These are phyloP conservation scores for Agrocybe praecox DNA, from an alignment of 768 basidiomycete species.

Conservation along the genomic window DNA sequence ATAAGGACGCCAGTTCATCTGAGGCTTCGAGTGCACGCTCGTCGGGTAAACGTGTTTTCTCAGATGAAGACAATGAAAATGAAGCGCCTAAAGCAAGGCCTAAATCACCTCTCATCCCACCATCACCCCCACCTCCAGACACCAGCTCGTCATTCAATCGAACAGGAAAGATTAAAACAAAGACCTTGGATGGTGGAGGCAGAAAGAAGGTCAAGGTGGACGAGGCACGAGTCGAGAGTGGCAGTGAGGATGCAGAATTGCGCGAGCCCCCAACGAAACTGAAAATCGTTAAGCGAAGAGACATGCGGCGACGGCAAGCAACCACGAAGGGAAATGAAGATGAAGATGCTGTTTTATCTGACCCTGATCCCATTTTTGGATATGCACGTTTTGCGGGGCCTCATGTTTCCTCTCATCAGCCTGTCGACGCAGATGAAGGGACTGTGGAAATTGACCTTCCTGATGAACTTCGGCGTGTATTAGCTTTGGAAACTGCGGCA, in stretches of 20 bases:
- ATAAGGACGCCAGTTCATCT: conserved; percentile 6
- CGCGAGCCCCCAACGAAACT: conserved; percentile 29
- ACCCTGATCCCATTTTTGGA: conserved; percentile 35
- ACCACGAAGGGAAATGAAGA: conserved; percentile 25
- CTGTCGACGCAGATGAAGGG: conserved; percentile 29
- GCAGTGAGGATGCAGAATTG: conserved; percentile 28
- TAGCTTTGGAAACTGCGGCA: conserved; percentile 58
- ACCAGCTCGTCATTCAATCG: conserved; percentile 20
- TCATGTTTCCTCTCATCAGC: conserved; percentile 26
- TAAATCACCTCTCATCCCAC: conserved; percentile 53
- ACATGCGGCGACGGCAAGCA: conserved; percentile 17
- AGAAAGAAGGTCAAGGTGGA: conserved; percentile 56
- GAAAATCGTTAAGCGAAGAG: conserved; percentile 33
- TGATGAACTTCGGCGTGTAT: conserved; percentile 63
- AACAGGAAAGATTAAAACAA: conserved; percentile 27
- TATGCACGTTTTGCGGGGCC: conserved; percentile 32
- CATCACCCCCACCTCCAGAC: conserved; percentile 63
- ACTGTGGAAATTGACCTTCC: conserved; percentile 61
- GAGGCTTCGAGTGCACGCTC: conserved; percentile 19
- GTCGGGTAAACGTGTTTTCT: conserved; percentile 48
- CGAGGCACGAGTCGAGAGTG: conserved; percentile 23
- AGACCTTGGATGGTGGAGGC: conserved; percentile 40
- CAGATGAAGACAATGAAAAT: conserved; percentile 31
- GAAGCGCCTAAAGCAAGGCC: conserved; percentile 18
- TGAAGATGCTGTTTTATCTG: conserved; percentile 31